These are phyloP conservation scores for Pichia nanzhaoensis DNA, from an alignment of 805 yeast species.

Conservation along the genomic window DNA sequence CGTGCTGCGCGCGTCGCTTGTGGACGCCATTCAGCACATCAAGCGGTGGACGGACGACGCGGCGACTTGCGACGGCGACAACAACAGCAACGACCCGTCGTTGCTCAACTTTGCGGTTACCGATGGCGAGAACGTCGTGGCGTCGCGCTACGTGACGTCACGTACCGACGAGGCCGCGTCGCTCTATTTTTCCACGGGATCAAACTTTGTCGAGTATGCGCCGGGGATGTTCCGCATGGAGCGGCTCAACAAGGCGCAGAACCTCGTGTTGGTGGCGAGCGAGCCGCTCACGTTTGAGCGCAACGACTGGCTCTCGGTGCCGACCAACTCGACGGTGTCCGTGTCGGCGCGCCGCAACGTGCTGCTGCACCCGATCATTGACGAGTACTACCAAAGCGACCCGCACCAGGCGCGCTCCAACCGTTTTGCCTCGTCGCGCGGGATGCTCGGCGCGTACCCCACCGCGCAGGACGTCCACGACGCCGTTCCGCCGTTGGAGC, in stretches of 20 bases:
- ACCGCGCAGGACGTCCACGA: conserved; percentile 41
- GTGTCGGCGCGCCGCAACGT: conserved; percentile 77
- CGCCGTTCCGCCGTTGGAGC: conserved; percentile 69
- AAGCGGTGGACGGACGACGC: conserved; percentile 73
- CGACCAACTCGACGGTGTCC: conserved; percentile 82
- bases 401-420: conserved; percentile 65
- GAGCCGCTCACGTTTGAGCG: conserved; percentile 96
- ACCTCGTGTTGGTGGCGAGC: conserved; percentile 89
- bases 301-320: conserved; percentile 96
- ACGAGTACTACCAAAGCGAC: conserved; percentile 77
- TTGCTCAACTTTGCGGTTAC: conserved; percentile 90
- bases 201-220: conserved; percentile 79
- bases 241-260: conserved; percentile 84
- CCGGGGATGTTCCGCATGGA: conserved; percentile 95
- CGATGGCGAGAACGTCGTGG: conserved; percentile 82
- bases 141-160: conserved; percentile 82
- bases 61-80: no score
- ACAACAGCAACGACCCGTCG: conserved; percentile 68
- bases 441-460: conserved; percentile 90
- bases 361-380: conserved; percentile 81
- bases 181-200: conserved; percentile 88
- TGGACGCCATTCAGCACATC: conserved; percentile 65
- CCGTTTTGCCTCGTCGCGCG: conserved; percentile 81
- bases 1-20: conserved; percentile 58
- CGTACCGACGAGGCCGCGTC: conserved; percentile 94